A percentile compares a stretch with the other conserved stretches of the same genome.
Conservation (phyloP, 352 stramenopile genomes). For the Pythium coloratum region DNA sequence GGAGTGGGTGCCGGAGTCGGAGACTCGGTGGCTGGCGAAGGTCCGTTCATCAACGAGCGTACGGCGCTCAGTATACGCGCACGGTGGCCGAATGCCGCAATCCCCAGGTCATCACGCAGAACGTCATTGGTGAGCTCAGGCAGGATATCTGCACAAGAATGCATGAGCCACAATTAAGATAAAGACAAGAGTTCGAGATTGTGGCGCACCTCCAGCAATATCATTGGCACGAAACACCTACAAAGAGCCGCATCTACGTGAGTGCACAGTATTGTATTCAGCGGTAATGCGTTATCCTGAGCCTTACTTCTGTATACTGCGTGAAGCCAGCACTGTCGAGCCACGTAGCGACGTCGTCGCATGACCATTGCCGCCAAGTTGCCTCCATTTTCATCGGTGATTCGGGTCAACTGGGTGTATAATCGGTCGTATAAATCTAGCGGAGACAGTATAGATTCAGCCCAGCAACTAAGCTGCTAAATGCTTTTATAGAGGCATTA, state of each 20-base stretch:
- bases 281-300: too few relatives aligned
- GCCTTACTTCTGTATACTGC: constrained; percentile 24
- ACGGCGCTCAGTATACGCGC: constrained; percentile 56
- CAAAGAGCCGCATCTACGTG: not conserved
- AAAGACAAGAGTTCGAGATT: not conserved
- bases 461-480: not conserved
- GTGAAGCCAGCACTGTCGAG: constrained; percentile 20
- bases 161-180: not conserved
- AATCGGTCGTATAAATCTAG: constrained; percentile 9
- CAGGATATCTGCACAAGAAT: constrained; percentile 40
- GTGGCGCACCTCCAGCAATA: constrained; percentile 28
- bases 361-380: constrained; percentile 24
- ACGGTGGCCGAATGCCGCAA: constrained; percentile 63
- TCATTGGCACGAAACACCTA: constrained; percentile 28
- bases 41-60: constrained; percentile 35
- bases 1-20: not conserved
- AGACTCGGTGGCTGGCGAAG: not conserved
- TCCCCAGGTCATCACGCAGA: constrained; percentile 58
- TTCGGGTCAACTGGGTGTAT: not conserved
- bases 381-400: constrained; percentile 3
- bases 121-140: constrained; percentile 61
- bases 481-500: constrained; percentile 3
- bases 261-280: not conserved
- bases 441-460: not conserved
- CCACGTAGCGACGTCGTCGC: constrained; percentile 22